phyloP scores from a whole-genome alignment of 495 filamentous ascomycete species.

The Astrocystis sublimbata region DNA sequence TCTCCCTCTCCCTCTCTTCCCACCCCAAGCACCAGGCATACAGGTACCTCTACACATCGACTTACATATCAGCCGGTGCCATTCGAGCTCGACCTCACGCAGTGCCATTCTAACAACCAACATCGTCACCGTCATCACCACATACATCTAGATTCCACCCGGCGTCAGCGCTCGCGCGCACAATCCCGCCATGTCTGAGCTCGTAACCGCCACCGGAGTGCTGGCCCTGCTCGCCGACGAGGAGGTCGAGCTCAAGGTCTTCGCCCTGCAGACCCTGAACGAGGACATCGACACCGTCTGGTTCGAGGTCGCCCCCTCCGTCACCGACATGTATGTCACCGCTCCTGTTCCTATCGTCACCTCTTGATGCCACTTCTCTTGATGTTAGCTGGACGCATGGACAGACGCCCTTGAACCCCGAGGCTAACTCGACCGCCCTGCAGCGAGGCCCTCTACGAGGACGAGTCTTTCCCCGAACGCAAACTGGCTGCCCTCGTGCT shows the following conservation, averaged over 20 bases:
- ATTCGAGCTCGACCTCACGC: neutral
- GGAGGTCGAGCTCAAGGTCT: slow-evolving; percentile 87
- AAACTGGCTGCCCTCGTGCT: slow-evolving; percentile 92
- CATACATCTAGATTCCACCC: neutral
- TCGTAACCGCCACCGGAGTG: slow-evolving; percentile 91
- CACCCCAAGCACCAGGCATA: too few relatives aligned
- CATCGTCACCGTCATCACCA: neutral
- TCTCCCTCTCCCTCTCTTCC: neutral
- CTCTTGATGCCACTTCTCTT: too few relatives aligned
- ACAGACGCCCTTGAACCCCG: neutral
- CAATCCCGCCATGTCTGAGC: slow-evolving; percentile 75
- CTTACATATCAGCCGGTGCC: neutral
- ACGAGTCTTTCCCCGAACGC: slow-evolving; percentile 89
- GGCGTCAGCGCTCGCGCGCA: neutral
- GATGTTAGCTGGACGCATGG: too few relatives aligned
- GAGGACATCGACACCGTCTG: slow-evolving; percentile 94
- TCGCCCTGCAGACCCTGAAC: slow-evolving; percentile 90
- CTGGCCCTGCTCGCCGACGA: slow-evolving; percentile 95
- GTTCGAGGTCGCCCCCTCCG: slow-evolving; percentile 90
- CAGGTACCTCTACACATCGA: neutral
- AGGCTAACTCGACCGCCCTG: slow-evolving; percentile 21
- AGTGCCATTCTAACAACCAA: neutral
- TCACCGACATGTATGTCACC: slow-evolving; percentile 85
- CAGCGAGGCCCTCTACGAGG: slow-evolving; percentile 96
- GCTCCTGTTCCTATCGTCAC: neutral